These are phyloP conservation scores for Bolboschoenus planiculmis DNA, from an alignment of 176 grass and related monocot species.

Conservation along the genomic window DNA sequence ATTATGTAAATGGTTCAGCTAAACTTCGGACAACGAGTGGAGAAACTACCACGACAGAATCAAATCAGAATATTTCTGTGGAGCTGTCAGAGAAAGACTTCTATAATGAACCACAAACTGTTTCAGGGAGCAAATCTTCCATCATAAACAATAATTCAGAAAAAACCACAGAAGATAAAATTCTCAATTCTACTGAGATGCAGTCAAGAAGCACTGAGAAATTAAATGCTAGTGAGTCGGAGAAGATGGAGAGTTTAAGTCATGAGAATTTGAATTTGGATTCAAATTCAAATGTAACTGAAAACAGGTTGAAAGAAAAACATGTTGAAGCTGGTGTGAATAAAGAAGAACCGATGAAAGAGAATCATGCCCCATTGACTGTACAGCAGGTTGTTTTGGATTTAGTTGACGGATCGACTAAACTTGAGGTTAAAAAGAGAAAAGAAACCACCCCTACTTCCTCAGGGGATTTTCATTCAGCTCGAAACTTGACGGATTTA, in stretches of 20 bases:
- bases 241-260: not conserved
- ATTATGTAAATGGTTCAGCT: slow-evolving; percentile 39
- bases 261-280: slow-evolving; percentile 6
- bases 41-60: slow-evolving; percentile 27
- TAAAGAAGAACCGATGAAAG: slow-evolving; percentile 8
- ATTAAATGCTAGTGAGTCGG: not conserved
- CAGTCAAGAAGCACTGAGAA: not conserved
- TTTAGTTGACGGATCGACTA: not conserved
- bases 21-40: slow-evolving; percentile 31
- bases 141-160: slow-evolving; percentile 9
- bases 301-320: slow-evolving; percentile 6
- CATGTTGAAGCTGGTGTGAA: not conserved
- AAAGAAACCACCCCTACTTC: slow-evolving; percentile 13
- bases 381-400: not conserved
- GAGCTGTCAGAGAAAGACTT: slow-evolving; percentile 15
- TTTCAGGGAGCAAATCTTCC: not conserved
- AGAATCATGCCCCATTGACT: not conserved
- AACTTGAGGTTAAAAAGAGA: not conserved
- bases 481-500: slow-evolving; percentile 22
- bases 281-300: slow-evolving; percentile 1
- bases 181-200: slow-evolving; percentile 8
- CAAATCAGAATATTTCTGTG: slow-evolving; percentile 21
- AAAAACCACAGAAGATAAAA: not conserved
- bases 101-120: not conserved
- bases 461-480: slow-evolving; percentile 43